phyloP scores from a whole-genome alignment of 2,329 filamentous ascomycete genomes.

The Curvularia sp. region DNA sequence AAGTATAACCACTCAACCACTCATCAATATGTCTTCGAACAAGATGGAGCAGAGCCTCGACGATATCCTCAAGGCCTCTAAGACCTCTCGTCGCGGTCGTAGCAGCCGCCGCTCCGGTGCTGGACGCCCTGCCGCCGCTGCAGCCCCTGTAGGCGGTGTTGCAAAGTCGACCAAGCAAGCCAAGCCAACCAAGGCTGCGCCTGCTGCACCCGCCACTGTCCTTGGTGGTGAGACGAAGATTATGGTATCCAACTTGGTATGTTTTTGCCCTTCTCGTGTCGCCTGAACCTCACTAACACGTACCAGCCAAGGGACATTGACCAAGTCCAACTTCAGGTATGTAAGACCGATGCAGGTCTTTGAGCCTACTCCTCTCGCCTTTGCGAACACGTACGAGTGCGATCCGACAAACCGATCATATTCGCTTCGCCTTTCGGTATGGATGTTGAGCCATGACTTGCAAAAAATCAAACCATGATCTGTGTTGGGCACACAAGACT shows the following conservation, averaged over 20 bases:
- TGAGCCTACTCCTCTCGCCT: conserved; percentile 49
- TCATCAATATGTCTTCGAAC: conserved; percentile 55
- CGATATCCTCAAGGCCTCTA: conserved; percentile 84
- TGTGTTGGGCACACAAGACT: conserved; percentile 44
- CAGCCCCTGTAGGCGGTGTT: conserved; percentile 83
- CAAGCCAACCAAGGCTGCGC: conserved; percentile 67
- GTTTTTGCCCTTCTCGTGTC: conserved; percentile 48
- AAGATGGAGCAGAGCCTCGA: conserved; percentile 98
- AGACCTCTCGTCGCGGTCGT: conserved; percentile 56
- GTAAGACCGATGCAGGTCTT: conserved; percentile 72
- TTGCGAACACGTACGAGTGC: conserved; percentile 45
- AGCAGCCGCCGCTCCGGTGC: conserved; percentile 56
- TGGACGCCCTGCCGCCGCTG: conserved; percentile 62
- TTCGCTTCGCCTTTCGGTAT: conserved; percentile 26
- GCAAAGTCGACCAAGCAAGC: conserved; percentile 73
- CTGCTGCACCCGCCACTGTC: conserved; percentile 68
- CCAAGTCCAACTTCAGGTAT: conserved; percentile 99
- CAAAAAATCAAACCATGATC: conserved; percentile 36
- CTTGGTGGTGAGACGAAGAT: conserved; percentile 86
- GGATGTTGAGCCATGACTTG: conserved; percentile 41
- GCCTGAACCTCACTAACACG: conserved; percentile 56
- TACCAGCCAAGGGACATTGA: conserved; percentile 90
- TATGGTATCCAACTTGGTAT: conserved; percentile 97
- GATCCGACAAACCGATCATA: conserved; percentile 40
- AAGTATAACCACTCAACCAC: conserved; percentile 21